These are phyloP conservation scores for Bryoerythrophyllum caledonicum DNA, from an alignment of 225 moss, liverwort and hornwort species.

Conservation along the genomic window DNA sequence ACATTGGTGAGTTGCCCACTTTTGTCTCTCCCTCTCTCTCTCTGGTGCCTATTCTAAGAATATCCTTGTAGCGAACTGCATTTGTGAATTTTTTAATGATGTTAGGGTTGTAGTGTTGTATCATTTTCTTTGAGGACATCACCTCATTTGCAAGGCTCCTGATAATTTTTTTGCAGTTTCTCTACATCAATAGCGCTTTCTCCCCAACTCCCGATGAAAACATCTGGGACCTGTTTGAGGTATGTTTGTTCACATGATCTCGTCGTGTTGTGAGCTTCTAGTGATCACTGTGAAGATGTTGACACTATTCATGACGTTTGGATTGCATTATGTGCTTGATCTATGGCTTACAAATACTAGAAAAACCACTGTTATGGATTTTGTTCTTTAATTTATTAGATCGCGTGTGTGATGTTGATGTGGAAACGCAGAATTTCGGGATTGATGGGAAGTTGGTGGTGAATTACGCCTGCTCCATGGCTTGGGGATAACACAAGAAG, in stretches of 20 bases:
- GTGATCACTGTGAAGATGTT: not conserved
- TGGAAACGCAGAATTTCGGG: conserved; percentile 78
- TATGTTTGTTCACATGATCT: conserved; percentile 26
- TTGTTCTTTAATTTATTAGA: not conserved
- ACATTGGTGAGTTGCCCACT: conserved; percentile 67
- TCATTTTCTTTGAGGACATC: not conserved
- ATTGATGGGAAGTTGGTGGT: conserved; percentile 91
- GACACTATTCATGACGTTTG: too few species aligned
- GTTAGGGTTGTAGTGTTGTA: not conserved
- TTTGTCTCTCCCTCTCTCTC: not conserved
- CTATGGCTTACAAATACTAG: too few species aligned
- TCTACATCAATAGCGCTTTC: conserved; percentile 91
- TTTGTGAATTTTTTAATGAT: not conserved
- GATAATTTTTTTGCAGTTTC: conserved; percentile 61
- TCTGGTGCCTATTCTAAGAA: not conserved
- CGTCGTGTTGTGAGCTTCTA: not conserved
- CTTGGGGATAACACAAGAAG: conserved; percentile 61
- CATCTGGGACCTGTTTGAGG: conserved; percentile 83
- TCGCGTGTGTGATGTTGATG: conserved; percentile 12
- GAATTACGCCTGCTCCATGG: conserved; percentile 88
- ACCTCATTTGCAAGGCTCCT: not conserved
- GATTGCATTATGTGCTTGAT: too few species aligned
- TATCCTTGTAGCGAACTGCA: not conserved
- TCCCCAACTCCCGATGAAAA: conserved; percentile 93
- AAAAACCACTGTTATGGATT: too few species aligned